phyloP scores from a whole-genome alignment of 2,329 filamentous ascomycete genomes.

The Gliomastix tumulicola region DNA sequence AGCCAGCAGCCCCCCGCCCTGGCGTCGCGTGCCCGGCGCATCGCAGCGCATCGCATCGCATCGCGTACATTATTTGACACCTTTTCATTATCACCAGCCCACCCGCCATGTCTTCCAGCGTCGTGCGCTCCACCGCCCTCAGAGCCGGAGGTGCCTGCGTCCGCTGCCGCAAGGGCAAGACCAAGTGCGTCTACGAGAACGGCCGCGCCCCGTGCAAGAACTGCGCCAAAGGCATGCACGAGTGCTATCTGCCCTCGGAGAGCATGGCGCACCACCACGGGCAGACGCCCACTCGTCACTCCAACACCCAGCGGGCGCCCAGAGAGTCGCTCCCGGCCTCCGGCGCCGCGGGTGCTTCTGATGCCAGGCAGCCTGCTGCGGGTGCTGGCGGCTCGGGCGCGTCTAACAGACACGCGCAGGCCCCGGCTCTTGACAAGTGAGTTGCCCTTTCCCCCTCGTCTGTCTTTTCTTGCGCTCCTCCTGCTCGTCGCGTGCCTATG shows the following conservation, averaged over 20 bases:
- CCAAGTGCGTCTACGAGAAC: conserved; percentile 57
- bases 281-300: conserved; percentile 46
- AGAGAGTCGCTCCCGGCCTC: conserved; percentile 49
- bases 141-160: conserved; percentile 55
- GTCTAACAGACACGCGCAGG: conserved; percentile 36
- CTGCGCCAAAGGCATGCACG: conserved; percentile 57
- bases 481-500: too few species aligned
- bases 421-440: conserved; percentile 45
- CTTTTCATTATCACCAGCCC: not conserved
- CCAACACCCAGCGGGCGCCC: conserved; percentile 39
- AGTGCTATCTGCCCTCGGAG: conserved; percentile 56
- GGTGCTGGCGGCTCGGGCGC: conserved; percentile 35
- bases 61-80: not conserved
- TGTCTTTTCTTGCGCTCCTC: conserved; percentile 3
- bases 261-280: conserved; percentile 53
- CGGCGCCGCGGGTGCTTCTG: conserved; percentile 36
- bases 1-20: too few species aligned
- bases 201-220: conserved; percentile 57
- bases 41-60: conserved; percentile 1
- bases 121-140: conserved; percentile 51
- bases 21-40: not conserved
- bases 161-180: conserved; percentile 58
- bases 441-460: conserved; percentile 18
- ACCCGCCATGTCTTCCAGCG: conserved; percentile 25
- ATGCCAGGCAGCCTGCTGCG: conserved; percentile 33